phyloP scores from a whole-genome alignment of 129 eudicot genomes.

The Scalesia atractyloides region DNA sequence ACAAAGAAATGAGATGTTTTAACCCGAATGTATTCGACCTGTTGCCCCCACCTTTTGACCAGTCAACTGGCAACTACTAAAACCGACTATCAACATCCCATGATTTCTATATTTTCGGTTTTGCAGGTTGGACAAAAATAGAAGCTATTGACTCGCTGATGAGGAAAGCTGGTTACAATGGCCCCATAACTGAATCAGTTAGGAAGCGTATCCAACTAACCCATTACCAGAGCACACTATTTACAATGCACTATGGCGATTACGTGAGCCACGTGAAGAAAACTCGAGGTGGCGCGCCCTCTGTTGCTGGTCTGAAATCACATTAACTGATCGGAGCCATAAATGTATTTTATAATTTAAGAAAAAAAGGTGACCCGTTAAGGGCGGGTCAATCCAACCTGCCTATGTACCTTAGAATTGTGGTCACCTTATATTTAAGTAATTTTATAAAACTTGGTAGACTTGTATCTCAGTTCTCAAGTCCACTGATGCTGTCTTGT shows the following conservation, averaged over 20 bases:
- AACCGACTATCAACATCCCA: not conserved
- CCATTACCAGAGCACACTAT: constrained; percentile 77
- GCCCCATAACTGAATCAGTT: constrained; percentile 64
- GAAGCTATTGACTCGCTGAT: constrained; percentile 87
- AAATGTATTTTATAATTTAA: constrained; percentile 20
- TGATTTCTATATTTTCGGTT: constrained; percentile 1
- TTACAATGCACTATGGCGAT: constrained; percentile 64
- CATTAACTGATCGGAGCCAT: constrained; percentile 12
- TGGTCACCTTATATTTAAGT: constrained; percentile 21
- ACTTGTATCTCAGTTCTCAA: constrained; percentile 24
- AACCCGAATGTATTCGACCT: not conserved
- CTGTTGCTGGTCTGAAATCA: constrained; percentile 56
- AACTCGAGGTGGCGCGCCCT: constrained; percentile 58
- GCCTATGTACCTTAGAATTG: not conserved
- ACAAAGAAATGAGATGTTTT: not conserved
- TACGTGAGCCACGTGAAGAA: constrained; percentile 67
- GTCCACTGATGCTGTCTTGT: constrained; percentile 19
- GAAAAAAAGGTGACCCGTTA: not conserved
- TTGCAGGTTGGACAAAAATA: constrained; percentile 71
- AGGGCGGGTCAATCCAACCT: not conserved
- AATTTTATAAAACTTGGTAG: constrained; percentile 24
- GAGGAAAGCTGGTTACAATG: constrained; percentile 75
- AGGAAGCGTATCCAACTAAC: constrained; percentile 68
- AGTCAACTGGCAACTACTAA: not conserved
- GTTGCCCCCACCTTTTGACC: not conserved